Evolutionary conservation across 1,284 basidiomycete genomes (phyloP).

Genomic region (Gomphus bonarii): DNA sequence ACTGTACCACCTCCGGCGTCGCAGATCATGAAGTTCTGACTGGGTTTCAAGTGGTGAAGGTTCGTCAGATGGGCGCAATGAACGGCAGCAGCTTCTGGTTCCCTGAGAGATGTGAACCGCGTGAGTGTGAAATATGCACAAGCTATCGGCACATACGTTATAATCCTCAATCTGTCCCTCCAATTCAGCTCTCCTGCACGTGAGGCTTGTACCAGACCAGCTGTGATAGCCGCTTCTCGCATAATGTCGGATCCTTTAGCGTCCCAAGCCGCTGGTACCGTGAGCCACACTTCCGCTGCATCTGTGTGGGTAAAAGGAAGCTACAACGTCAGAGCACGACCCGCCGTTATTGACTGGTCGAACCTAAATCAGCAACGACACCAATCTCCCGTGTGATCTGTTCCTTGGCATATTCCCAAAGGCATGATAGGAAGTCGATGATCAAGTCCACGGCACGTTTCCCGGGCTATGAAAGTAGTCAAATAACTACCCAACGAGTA

Average conservation of each 20-base stretch:
- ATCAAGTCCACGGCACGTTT: constrained; percentile 69
- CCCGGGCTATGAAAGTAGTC: constrained; percentile 37
- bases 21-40: constrained; percentile 71
- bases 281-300: constrained; percentile 68
- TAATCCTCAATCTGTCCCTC: constrained; percentile 69
- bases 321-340: constrained; percentile 11
- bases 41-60: constrained; percentile 62
- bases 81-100: constrained; percentile 78
- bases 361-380: constrained; percentile 70
- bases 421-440: constrained; percentile 64
- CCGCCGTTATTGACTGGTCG: constrained; percentile 17
- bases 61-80: constrained; percentile 72
- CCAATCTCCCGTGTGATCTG: constrained; percentile 77
- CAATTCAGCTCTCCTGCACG: constrained; percentile 62
- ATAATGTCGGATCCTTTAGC: constrained; percentile 71
- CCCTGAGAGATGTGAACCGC: constrained; percentile 26
- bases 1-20: constrained; percentile 79
- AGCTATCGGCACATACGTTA: constrained; percentile 38
- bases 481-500: not conserved
- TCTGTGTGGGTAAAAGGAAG: constrained; percentile 31
- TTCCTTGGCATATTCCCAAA: constrained; percentile 78
- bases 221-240: constrained; percentile 68
- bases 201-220: constrained; percentile 63
- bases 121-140: not conserved
- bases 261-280: constrained; percentile 81